Evolutionary conservation across 371 early-diverging fungal genomes (phyloP).

Genomic region (Mortierella sp.): DNA sequence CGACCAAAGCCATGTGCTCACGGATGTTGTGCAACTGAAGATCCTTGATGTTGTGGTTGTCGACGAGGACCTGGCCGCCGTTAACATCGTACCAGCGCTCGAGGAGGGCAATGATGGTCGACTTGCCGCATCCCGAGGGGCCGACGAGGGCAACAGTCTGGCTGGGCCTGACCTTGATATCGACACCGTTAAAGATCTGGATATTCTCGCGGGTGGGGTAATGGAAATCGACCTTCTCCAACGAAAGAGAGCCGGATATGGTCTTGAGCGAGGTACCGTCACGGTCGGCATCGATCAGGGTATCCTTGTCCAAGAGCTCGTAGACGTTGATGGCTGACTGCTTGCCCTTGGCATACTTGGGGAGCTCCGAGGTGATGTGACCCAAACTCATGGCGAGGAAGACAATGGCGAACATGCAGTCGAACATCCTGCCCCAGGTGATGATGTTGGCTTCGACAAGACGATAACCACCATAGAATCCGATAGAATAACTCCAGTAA

Average conservation of each 20-base stretch:
- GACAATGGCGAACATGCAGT: slow-evolving; percentile 79
- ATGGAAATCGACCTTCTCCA: slow-evolving; percentile 77
- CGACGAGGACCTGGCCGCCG: slow-evolving; percentile 62
- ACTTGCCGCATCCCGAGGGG: slow-evolving; percentile 79
- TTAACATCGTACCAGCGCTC: slow-evolving; percentile 84
- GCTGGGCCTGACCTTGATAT: slow-evolving; percentile 72
- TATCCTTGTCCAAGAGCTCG: slow-evolving; percentile 69
- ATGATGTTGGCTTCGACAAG: slow-evolving; percentile 26
- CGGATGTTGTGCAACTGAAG: slow-evolving; percentile 76
- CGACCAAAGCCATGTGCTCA: slow-evolving; percentile 83
- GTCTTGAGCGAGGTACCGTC: slow-evolving; percentile 58
- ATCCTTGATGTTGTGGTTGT: slow-evolving; percentile 73
- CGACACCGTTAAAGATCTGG: slow-evolving; percentile 80
- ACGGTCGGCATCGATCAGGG: slow-evolving; percentile 66
- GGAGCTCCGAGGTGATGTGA: slow-evolving; percentile 63
- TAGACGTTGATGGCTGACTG: slow-evolving; percentile 82
- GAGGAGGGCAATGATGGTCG: slow-evolving; percentile 75
- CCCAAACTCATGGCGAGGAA: slow-evolving; percentile 81
- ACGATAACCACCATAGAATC: slow-evolving; percentile 63
- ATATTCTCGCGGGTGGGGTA: slow-evolving; percentile 90
- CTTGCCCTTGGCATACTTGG: slow-evolving; percentile 83
- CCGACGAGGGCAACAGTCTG: slow-evolving; percentile 88
- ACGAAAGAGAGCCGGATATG: slow-evolving; percentile 69
- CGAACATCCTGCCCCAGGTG: slow-evolving; percentile 33
- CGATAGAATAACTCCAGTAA: slow-evolving; percentile 72